Percentiles rank a stretch among this genome's conserved stretches.
Conservation (phyloP, 495 filamentous ascomycete genomes). For the Usnea hakonensis region DNA sequence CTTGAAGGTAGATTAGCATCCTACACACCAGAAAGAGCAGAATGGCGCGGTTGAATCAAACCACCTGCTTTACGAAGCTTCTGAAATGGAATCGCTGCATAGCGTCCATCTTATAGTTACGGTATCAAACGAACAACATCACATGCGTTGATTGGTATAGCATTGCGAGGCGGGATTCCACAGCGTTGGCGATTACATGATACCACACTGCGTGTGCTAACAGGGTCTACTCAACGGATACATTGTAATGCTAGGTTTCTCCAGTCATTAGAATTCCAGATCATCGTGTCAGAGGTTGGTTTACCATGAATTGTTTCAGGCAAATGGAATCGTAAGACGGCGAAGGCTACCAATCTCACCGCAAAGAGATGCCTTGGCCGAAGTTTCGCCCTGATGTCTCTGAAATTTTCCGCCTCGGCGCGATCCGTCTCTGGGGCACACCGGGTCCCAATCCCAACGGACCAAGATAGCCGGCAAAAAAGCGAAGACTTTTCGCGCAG, state of each 20-base stretch:
- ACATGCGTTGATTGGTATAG: background rate
- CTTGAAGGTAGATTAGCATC: background rate
- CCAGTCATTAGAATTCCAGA: background rate
- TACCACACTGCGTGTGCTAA: background rate
- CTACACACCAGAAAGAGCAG: background rate
- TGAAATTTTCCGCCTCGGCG: background rate
- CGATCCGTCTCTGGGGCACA: background rate
- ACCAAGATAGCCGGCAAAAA: conserved; percentile 42
- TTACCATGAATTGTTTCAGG: background rate
- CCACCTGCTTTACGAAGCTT: background rate
- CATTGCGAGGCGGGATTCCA: background rate
- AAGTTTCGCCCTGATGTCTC: conserved; percentile 1
- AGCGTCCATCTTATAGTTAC: background rate
- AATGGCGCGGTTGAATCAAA: background rate
- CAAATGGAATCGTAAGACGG: background rate
- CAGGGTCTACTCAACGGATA: background rate
- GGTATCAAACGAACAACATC: too few species aligned
- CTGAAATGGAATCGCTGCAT: background rate
- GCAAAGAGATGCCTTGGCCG: background rate
- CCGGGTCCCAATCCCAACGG: conserved; percentile 44
- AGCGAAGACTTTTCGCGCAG: conserved; percentile 36
- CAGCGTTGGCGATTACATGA: background rate
- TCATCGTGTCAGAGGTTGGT: background rate
- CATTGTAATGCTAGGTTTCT: background rate
- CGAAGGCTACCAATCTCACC: background rate